These are phyloP conservation scores for Trichophyton simii DNA, from an alignment of 2,329 filamentous ascomycete genomes.

Conservation along the genomic window DNA sequence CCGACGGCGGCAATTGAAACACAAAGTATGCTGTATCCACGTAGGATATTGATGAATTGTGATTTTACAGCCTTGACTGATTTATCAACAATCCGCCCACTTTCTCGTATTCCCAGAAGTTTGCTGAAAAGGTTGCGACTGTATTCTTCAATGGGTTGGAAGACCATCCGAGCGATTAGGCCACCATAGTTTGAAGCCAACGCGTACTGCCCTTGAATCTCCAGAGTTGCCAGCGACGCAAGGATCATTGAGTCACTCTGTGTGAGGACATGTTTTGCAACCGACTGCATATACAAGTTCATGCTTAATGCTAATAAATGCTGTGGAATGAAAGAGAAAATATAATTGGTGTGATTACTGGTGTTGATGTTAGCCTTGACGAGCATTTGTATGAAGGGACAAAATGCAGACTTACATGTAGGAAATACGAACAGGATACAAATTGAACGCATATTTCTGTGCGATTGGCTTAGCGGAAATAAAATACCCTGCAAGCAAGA, in stretches of 20 bases:
- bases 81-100: slow-evolving; percentile 9
- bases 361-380: background rate
- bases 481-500: slow-evolving; percentile 58
- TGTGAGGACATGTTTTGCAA: slow-evolving; percentile 85
- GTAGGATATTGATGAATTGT: slow-evolving; percentile 44
- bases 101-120: slow-evolving; percentile 39
- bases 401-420: slow-evolving; percentile 27
- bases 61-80: slow-evolving; percentile 19
- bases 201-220: slow-evolving; percentile 81
- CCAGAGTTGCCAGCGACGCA: slow-evolving; percentile 59
- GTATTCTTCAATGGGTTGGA: slow-evolving; percentile 92
- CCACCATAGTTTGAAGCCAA: slow-evolving; percentile 92
- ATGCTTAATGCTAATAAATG: slow-evolving; percentile 59
- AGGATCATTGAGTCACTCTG: slow-evolving; percentile 90
- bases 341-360: slow-evolving; percentile 28
- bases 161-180: slow-evolving; percentile 72
- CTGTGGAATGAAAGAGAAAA: slow-evolving; percentile 52
- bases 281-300: slow-evolving; percentile 77
- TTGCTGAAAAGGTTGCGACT: slow-evolving; percentile 81
- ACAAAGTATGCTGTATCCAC: slow-evolving; percentile 62
- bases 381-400: background rate
- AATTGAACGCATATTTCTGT: slow-evolving; percentile 51
- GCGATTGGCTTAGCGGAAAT: slow-evolving; percentile 49
- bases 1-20: slow-evolving; percentile 57
- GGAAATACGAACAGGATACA: slow-evolving; percentile 41